phyloP scores from a whole-genome alignment of 2,329 filamentous ascomycete genomes.

The Clonostachys solani region DNA sequence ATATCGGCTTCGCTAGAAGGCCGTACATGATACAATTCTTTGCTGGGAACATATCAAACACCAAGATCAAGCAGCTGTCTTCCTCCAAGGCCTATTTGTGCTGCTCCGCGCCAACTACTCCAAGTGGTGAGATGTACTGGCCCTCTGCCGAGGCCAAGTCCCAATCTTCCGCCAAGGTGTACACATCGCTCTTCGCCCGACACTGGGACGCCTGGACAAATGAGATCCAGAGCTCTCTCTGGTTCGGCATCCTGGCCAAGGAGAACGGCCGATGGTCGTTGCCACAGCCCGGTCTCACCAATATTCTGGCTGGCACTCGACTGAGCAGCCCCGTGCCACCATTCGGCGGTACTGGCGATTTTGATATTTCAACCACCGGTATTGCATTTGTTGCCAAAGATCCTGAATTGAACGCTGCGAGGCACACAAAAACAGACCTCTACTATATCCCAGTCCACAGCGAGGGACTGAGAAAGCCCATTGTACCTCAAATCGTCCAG shows the following conservation, averaged over 20 bases:
- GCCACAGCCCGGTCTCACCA: slow-evolving; percentile 44
- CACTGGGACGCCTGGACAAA: slow-evolving; percentile 80
- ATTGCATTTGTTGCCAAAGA: slow-evolving; percentile 75
- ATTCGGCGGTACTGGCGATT: slow-evolving; percentile 78
- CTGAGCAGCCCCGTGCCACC: slow-evolving; percentile 68
- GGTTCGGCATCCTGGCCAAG: slow-evolving; percentile 60
- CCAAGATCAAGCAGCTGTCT: slow-evolving; percentile 50
- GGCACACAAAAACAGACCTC: slow-evolving; percentile 77
- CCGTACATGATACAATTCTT: slow-evolving; percentile 42
- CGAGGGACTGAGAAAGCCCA: slow-evolving; percentile 37
- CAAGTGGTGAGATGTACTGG: slow-evolving; percentile 67
- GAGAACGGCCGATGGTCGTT: slow-evolving; percentile 34
- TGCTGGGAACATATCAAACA: slow-evolving; percentile 49
- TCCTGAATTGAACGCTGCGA: slow-evolving; percentile 63
- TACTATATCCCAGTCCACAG: slow-evolving; percentile 63
- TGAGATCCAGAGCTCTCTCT: slow-evolving; percentile 67
- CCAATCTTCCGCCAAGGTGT: slow-evolving; percentile 63
- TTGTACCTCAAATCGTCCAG: slow-evolving; percentile 42
- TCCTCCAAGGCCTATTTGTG: slow-evolving; percentile 48
- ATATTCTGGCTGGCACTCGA: slow-evolving; percentile 56
- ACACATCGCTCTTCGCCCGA: slow-evolving; percentile 71
- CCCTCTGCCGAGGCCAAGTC: slow-evolving; percentile 55
- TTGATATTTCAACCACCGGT: slow-evolving; percentile 64
- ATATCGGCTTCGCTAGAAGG: slow-evolving; percentile 4
- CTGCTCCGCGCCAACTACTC: slow-evolving; percentile 60